Percentiles rank a stretch among this genome's conserved stretches.
phyloP scores from a whole-genome alignment of 192 early-diverging fungal genomes.

The Pilaira anomala region DNA sequence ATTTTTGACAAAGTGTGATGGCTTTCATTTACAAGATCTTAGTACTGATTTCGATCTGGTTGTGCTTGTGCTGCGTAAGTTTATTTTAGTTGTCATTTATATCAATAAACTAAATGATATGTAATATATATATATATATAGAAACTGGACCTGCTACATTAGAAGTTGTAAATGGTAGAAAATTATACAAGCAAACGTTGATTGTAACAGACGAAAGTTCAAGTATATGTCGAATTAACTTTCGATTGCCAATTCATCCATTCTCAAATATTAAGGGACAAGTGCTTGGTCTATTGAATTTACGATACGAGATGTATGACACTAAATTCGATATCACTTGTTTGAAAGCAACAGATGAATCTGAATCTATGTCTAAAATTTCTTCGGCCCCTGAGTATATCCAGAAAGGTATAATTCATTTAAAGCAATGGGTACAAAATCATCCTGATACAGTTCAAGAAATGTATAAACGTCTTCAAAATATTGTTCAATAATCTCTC shows the following conservation, averaged over 20 bases:
- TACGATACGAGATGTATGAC: constrained; percentile 28
- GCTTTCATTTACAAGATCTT: constrained; percentile 18
- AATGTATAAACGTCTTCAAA: too few relatives aligned
- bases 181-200: constrained; percentile 13
- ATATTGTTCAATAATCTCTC: too few relatives aligned
- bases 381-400: not conserved
- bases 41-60: constrained; percentile 42
- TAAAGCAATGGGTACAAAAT: too few relatives aligned
- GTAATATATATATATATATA: not conserved
- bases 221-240: constrained; percentile 25
- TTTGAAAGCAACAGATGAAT: constrained; percentile 27
- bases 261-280: constrained; percentile 5
- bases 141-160: not conserved
- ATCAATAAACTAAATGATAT: too few relatives aligned
- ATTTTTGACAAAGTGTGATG: constrained; percentile 13
- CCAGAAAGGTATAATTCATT: not conserved
- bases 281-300: constrained; percentile 24
- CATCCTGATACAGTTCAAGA: too few relatives aligned
- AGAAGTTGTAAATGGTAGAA: constrained; percentile 9
- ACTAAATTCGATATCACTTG: constrained; percentile 22
- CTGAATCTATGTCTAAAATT: constrained; percentile 11
- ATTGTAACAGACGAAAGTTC: constrained; percentile 22
- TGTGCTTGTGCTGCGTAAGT: constrained; percentile 39
- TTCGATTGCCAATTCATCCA: not conserved
- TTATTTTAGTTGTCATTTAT: not conserved